Evolutionary conservation across 192 early-diverging fungal species (phyloP), one percentile per base, ranked within the genome.

Genomic region (Podila clonocystis): DNA sequence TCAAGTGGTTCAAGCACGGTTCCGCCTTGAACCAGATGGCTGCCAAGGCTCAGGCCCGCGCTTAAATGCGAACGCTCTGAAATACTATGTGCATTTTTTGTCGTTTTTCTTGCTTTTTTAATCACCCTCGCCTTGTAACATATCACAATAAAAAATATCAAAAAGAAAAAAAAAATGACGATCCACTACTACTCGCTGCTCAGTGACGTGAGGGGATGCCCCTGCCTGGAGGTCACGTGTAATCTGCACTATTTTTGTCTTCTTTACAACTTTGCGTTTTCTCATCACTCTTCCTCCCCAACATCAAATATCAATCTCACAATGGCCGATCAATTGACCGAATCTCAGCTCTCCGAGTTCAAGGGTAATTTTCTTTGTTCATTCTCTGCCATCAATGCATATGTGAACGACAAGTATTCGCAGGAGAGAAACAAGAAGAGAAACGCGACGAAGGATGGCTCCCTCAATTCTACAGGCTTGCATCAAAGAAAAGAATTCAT

Each of bases 1-100:
- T 99, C 89, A 93, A 87, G 61, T 99, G 98, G 98, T 99, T 99
- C 94, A 96, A 97, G 88, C 93, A 91, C 50, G 98, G 98, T 48
- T 93, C 91, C 60, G 95, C 95, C 64, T 89, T 96, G 64, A 96
- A 96, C 88, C 69, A 86, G 65, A 95, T 95, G 91, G 86, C 87
- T 70, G 88, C 91, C 83, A 87, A 87, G 83, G 55, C 83, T 24
- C 65, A 80, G 52, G 77, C 70, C 29, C 70, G 77, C 65, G 77
- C 41, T 45, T 45, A 45, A 45, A 45, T 45, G 41, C 41, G 41
- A 45, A 45, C 41, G 41, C 41, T 45, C 41, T 45, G 41, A 45
- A 45, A 45, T 45, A 15, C 41, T 45, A 15, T 45, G 41, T 45
- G 41, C 41, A 45, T 45, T 22, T 48, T 58, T 68, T 30, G 68